phyloP scores from a whole-genome alignment of 2,329 filamentous ascomycete species.

The Cladophialophora immunda region DNA sequence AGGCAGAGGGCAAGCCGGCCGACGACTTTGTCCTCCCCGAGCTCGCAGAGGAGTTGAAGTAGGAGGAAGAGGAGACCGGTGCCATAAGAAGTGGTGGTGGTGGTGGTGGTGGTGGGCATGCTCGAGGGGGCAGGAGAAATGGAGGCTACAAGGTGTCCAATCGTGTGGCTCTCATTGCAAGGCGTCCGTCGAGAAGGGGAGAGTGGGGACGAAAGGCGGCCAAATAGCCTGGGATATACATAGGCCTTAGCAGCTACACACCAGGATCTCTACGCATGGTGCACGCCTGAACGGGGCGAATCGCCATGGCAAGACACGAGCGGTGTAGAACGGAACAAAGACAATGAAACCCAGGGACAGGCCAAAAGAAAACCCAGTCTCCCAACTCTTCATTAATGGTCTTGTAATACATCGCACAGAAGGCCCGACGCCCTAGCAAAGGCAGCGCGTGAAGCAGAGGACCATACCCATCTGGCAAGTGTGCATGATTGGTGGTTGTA shows the following conservation, averaged over 20 bases:
- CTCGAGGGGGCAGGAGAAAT: no score
- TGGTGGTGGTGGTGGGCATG: neutral
- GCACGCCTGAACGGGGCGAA: neutral
- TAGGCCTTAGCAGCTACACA: neutral
- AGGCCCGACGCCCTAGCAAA: neutral
- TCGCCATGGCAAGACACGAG: neutral
- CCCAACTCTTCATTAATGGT: conserved; percentile 5
- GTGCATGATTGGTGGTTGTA: neutral
- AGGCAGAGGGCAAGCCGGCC: conserved; percentile 22
- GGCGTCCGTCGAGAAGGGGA: no score
- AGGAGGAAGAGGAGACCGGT: neutral
- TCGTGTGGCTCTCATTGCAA: no score
- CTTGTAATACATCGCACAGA: conserved; percentile 7
- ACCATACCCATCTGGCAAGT: neutral
- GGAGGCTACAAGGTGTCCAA: no score
- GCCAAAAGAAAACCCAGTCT: neutral
- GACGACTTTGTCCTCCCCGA: neutral
- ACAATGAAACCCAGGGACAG: neutral
- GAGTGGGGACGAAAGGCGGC: no score
- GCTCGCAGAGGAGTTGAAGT: conserved; percentile 1
- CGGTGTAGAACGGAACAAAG: neutral
- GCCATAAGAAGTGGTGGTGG: neutral
- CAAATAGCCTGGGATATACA: no score
- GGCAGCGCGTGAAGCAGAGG: neutral
- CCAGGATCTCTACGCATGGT: neutral